Evolutionary conservation across 176 grass and related monocot genomes (phyloP).

Genomic region (Cenchrus americanus): DNA sequence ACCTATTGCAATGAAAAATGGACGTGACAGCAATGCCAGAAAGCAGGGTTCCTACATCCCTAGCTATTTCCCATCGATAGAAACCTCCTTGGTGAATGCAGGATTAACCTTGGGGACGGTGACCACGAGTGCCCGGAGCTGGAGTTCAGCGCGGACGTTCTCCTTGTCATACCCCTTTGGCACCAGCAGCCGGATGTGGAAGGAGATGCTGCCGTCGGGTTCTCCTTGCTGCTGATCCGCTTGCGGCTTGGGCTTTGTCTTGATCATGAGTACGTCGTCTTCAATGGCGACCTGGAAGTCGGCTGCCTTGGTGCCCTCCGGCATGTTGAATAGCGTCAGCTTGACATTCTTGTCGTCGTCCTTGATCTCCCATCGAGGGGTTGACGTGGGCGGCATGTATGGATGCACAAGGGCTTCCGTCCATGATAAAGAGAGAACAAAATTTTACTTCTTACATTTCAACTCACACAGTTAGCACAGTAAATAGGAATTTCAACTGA

Average conservation of each 20-base stretch:
- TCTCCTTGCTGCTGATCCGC: constrained; percentile 5
- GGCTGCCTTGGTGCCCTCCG: constrained; percentile 16
- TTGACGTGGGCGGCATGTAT: not conserved
- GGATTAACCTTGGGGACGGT: constrained; percentile 30
- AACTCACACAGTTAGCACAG: too few relatives aligned
- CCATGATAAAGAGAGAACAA: not conserved
- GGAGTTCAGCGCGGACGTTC: constrained; percentile 31
- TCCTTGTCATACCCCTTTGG: constrained; percentile 40
- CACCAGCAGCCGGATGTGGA: constrained; percentile 40
- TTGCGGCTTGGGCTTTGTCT: constrained; percentile 14
- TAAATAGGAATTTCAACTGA: too few relatives aligned
- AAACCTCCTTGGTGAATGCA: constrained; percentile 27
- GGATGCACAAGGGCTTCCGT: constrained; percentile 13
- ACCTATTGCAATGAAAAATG: not conserved
- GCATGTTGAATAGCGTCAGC: constrained; percentile 41
- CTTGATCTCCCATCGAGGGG: constrained; percentile 41
- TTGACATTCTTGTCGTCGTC: constrained; percentile 41
- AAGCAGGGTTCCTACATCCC: not conserved
- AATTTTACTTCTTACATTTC: too few relatives aligned
- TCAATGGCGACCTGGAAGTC: constrained; percentile 37
- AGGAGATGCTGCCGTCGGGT: not conserved
- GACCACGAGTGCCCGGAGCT: constrained; percentile 41
- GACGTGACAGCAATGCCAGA: not conserved
- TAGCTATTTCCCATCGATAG: constrained; percentile 41
- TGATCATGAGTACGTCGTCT: constrained; percentile 40